phyloP scores from a whole-genome alignment of 2,329 filamentous ascomycete species.

The Diaporthe nobilis region DNA sequence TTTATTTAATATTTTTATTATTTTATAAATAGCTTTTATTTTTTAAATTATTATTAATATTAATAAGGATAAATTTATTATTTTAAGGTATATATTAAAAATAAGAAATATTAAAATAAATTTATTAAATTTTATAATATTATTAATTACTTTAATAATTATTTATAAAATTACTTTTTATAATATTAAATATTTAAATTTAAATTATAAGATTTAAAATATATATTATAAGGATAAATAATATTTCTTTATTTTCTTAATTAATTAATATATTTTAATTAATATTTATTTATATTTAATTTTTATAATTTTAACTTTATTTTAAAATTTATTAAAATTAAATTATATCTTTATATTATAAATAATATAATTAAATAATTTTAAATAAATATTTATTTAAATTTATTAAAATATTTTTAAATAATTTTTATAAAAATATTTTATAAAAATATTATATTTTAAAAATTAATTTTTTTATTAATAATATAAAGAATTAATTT shows the following conservation, averaged over 20 bases:
- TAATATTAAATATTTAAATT: not conserved
- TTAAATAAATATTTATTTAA: not conserved
- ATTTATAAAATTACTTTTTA: not conserved
- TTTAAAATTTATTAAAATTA: not conserved
- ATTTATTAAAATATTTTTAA: not conserved
- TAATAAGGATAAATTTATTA: no score
- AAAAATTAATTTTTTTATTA: not conserved
- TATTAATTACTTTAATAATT: no score
- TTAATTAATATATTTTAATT: conserved; percentile 1
- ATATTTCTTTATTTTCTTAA: not conserved
- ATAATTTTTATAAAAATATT: not conserved
- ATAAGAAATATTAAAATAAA: no score
- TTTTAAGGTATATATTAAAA: no score
- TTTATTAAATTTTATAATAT: no score
- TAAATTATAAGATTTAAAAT: not conserved
- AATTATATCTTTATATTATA: not conserved
- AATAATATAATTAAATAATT: not conserved
- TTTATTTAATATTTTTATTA: not conserved
- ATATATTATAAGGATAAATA: not conserved
- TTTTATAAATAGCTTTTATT: no score
- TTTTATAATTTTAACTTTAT: not conserved
- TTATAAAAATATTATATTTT: not conserved
- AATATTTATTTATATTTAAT: not conserved
- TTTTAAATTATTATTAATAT: no score
- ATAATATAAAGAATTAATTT: not conserved